Evolutionary conservation across 2,329 filamentous ascomycete species (phyloP), one percentile per base, ranked within the genome.

Genomic region (Neurospora sp.): DNA sequence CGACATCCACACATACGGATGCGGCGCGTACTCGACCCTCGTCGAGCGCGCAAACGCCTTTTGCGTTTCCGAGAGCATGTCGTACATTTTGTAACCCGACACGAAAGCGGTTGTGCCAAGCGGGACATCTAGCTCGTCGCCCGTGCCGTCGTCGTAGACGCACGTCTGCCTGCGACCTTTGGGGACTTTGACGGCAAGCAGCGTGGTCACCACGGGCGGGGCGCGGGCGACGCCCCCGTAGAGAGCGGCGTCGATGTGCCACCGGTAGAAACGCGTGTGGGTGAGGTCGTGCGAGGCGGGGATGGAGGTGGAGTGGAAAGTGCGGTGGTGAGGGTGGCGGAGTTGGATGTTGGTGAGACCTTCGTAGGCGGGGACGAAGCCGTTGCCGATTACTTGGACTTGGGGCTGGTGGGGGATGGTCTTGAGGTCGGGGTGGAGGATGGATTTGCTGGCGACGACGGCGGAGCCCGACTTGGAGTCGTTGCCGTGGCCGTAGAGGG

Each of bases 1-100:
- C 70, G 85, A 88, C 90, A 94, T 94, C 91, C 91, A 95, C 72
- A 94, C 87, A 79, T 94, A 94, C 5, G 91, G 91, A 74, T 94
- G 91, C 2, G 91, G 85, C 0, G 91, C 91, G 76, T 94, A 94
- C 79, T 93, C 90, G 66, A 92, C 85, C 70, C 83, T 87, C 23
- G 89, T 90, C 5, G 83, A 86, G 67, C 88, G 85, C 1, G 84
- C 91, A 74, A 93, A 91, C 65, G 85, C 83, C 78, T 92, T 86
- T 75, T 93, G 90, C 62, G 85, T 84, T 0, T 86, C 83, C 15
- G 86, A 89, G 10, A 95, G 83, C 12, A 85, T 77, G 67, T 91
- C 86, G 79, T 88, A 93, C 87, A 91, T 92, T 43, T 84, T 83
- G 77, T 91, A 89, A 1, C 90, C 89, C 28, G 86, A 90, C 2